These are phyloP conservation scores for Trifolium pratense DNA, from an alignment of 306 rosid species.

Conservation along the genomic window DNA sequence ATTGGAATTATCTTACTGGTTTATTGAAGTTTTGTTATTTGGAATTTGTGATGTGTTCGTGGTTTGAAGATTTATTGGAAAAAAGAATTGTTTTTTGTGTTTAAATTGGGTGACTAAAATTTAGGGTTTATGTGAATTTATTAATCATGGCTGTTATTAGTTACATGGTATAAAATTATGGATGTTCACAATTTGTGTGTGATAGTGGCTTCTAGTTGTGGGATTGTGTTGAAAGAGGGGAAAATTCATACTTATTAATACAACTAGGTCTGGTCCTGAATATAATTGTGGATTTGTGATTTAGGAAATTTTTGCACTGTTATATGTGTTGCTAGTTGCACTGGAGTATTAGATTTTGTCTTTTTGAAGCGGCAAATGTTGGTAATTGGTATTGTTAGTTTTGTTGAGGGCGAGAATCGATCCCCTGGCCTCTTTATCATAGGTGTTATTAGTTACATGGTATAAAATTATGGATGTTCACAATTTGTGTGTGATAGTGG, in stretches of 20 bases:
- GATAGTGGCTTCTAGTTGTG: not conserved
- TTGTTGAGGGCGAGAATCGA: no score
- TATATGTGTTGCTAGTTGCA: no score
- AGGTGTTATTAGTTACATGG: not conserved
- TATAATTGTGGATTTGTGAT: not conserved
- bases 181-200: not conserved
- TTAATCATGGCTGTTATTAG: not conserved
- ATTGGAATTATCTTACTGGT: not conserved
- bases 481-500: not conserved
- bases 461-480: not conserved
- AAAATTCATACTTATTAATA: not conserved
- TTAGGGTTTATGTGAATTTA: conserved; percentile 3
- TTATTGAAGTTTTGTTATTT: not conserved
- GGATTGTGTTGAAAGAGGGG: not conserved
- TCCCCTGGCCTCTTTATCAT: no score
- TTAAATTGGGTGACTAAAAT: not conserved
- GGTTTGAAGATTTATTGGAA: not conserved
- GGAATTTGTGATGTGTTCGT: not conserved
- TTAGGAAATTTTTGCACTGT: not conserved
- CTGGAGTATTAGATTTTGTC: no score
- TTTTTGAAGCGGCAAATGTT: no score
- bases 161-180: not conserved
- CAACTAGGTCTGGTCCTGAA: not conserved
- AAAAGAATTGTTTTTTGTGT: not conserved
- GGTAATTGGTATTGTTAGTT: no score